A percentile compares a stretch with the other conserved stretches of the same genome.
phyloP scores from a whole-genome alignment of 768 basidiomycete species.

The Leccinum sublutescens region DNA sequence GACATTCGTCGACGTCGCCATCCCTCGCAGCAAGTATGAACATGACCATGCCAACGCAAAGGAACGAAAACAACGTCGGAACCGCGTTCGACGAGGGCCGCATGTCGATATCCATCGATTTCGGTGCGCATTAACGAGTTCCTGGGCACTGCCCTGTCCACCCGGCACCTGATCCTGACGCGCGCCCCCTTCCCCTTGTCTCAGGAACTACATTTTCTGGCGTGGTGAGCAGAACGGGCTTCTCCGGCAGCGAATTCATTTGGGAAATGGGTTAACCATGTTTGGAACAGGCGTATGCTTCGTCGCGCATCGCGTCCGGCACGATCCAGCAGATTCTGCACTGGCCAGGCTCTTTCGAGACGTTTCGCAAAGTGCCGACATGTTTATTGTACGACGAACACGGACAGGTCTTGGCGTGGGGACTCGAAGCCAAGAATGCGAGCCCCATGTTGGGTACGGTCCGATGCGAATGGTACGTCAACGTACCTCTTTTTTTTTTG shows the following conservation, averaged over 20 bases:
- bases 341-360: slow-evolving; percentile 86
- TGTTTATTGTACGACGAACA: slow-evolving; percentile 78
- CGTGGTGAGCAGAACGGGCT: slow-evolving; percentile 52
- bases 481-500: background rate
- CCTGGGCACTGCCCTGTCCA: background rate
- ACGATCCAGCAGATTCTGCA: slow-evolving; percentile 79
- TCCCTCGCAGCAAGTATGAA: slow-evolving; percentile 10
- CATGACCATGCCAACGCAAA: slow-evolving; percentile 6
- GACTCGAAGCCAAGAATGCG: slow-evolving; percentile 82
- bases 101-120: slow-evolving; percentile 80
- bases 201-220: slow-evolving; percentile 86
- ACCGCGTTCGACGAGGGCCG: slow-evolving; percentile 60
- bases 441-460: slow-evolving; percentile 62
- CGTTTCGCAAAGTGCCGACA: slow-evolving; percentile 83
- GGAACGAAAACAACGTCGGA: slow-evolving; percentile 8
- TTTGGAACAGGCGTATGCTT: slow-evolving; percentile 70
- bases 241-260: background rate
- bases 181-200: background rate
- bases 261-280: slow-evolving; percentile 5
- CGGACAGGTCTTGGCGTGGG: slow-evolving; percentile 79
- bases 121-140: slow-evolving; percentile 53
- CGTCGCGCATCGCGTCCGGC: slow-evolving; percentile 77
- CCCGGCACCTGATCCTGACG: background rate
- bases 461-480: slow-evolving; percentile 53
- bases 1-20: slow-evolving; percentile 24